phyloP scores from a whole-genome alignment of 2,329 filamentous ascomycete genomes.

The Colletotrichum sansevieriae region DNA sequence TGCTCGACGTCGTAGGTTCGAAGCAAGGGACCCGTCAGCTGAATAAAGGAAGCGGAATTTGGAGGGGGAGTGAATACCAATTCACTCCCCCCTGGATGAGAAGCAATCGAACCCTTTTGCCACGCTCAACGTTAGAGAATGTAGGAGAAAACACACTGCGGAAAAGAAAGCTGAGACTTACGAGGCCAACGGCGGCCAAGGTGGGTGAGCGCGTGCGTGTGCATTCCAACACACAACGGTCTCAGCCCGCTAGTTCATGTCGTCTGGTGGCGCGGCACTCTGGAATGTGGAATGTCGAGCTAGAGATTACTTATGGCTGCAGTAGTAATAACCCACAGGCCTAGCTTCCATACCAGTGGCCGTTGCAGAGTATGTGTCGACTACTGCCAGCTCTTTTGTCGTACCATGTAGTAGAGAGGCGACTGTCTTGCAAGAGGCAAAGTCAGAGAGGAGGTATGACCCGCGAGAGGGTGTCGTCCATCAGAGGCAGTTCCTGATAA shows the following conservation, averaged over 20 bases:
- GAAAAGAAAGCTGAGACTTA: slow-evolving; percentile 36
- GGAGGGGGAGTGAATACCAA: slow-evolving; percentile 11
- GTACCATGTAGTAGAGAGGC: background rate
- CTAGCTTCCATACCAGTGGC: slow-evolving; percentile 27
- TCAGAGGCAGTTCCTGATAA: slow-evolving; percentile 18
- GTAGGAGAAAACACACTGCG: slow-evolving; percentile 35
- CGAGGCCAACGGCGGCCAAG: slow-evolving; percentile 29
- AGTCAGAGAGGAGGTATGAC: slow-evolving; percentile 10
- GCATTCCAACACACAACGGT: slow-evolving; percentile 31
- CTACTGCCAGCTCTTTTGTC: background rate
- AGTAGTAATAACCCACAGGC: slow-evolving; percentile 6
- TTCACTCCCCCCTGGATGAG: background rate
- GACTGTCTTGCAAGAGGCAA: background rate
- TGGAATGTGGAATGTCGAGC: slow-evolving; percentile 4
- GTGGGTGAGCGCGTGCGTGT: slow-evolving; percentile 15
- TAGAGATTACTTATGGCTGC: background rate
- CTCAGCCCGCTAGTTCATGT: slow-evolving; percentile 17
- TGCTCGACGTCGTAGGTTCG: slow-evolving; percentile 15
- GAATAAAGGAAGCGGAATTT: background rate
- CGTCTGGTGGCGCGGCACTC: slow-evolving; percentile 18
- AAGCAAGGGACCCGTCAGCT: slow-evolving; percentile 17
- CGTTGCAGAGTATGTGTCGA: slow-evolving; percentile 15
- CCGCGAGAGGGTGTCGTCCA: slow-evolving; percentile 24
- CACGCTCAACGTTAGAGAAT: slow-evolving; percentile 13
- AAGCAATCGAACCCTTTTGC: slow-evolving; percentile 11